Evolutionary conservation across 768 basidiomycete genomes (phyloP), one percentile per base, ranked within the genome.

Genomic region (Tylopilus rubrobrunneus): DNA sequence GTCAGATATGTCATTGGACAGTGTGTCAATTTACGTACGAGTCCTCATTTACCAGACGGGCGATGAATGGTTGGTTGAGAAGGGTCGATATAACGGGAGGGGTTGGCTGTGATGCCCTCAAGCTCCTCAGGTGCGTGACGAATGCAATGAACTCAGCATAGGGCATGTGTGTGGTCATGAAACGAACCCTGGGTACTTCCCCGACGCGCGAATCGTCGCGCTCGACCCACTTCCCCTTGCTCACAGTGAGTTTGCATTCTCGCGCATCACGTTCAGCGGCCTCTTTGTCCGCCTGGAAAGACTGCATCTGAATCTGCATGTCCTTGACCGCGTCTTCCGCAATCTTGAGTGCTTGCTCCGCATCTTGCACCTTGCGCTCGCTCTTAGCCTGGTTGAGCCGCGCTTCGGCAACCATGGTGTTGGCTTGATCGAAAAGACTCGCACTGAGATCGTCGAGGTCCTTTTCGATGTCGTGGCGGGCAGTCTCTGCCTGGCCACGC

Each of bases 381-480:
- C 89, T 86, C 56, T 67, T 74, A 5, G 87, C 85, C 34, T 78
- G 74, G 15, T 68, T 73, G 55, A 85, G 78, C 15, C 94, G 81
- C 21, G 95, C 96, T 66, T 92, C 89, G 0, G 91, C 92, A n/a
- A 98, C 96, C 97, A 99, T 99, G 7, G 80, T 86, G 68, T 99
- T 98, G 7, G 96, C 96, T 71, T 97, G 88, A 48, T 83, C 81
- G 64, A 99, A 99, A 17, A 99, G 75, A 45, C 75, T 81, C 15
- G 93, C 92, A 57, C 93, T 93, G 56, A 99, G 84, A 68, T 96
- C 92, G 66, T 97, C 94, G 48, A 99, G 76, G 56, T 99, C 96
- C 73, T 87, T 84, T 75, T 99, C 96, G 48, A 99, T 96, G 58
- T 83, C 84, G 1, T 68, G 74, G 33, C 86, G 81, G 5, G 92